Base-by-base conservation (phyloP, 1,284 basidiomycete genomes). In the Ceratobasidium sp. region DNA sequence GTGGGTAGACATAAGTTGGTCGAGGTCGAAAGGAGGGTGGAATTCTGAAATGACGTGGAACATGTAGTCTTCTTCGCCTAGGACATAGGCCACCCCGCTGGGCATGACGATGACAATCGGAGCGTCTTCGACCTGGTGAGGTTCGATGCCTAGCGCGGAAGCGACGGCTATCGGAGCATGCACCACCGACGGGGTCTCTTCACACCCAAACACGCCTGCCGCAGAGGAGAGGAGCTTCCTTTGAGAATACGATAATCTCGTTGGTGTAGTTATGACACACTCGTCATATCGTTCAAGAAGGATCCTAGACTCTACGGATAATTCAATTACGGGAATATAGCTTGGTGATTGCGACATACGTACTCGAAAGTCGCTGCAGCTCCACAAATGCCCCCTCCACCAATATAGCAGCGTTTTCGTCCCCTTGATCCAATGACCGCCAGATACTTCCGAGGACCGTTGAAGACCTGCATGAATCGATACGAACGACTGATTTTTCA, bases 51-150 rank as follows among this genome's bases (percentile, higher is more conserved):
- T 22, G 29, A 69, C 19, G 9, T 15, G 29, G 36, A 47, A 19
- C 3, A 17, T 7, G 41, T n/a, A 19, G 5, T 54, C 50, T n/a
- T 53, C 47, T 22, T 69, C 65, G 44, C 53, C 65, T 3, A 69
- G 65, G 9, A 69, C 29, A 29, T 69, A 69, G n/a, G 65, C 56
- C 17, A 41, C 7, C 22, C 53, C 53, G n/a, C 27, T 53, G 33
- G 65, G 65, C 5, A 29, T n/a, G 27, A 69, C 22, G 19, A 69
- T n/a, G 14, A 45, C 51, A 7, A 36, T 41, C 19, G 53, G 17
- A n/a, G n/a, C 6, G 3, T 69, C 65, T 27, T 69, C 65, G n/a
- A 69, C 8, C 17, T 56, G 31, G 8, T 27, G 3, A 15, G 53
- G 24, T 9, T 54, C 19, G 19, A 56, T 36, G 7, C 27, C 9